Evolutionary conservation across 1,284 basidiomycete species (phyloP), one percentile per base, ranked within the genome.

Genomic region (Athelia sp.): DNA sequence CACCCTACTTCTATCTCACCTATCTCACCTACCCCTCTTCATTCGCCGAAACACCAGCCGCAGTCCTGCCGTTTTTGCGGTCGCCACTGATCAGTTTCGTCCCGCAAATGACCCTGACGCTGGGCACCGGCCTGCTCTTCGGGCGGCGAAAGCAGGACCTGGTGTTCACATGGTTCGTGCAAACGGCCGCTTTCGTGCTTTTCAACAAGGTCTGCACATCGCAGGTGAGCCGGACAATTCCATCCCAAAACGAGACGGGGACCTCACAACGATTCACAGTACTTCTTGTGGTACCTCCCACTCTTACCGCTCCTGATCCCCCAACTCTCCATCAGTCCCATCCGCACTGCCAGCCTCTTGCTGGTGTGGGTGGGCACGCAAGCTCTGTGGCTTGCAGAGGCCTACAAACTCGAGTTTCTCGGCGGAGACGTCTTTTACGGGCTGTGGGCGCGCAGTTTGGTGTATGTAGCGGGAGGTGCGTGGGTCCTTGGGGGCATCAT

Each of bases 141-240:
- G 81, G 84, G 6, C 70, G 75, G 47, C 68, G 67, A 40, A 69
- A 64, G 46, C 62, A 69, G 21, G 72, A 87, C 42, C 71, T 98
- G 3, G 77, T 84, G 3, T 87, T 94, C 54, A 79, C 90, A 2
- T 95, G 90, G 87, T 93, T 97, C 60, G 77, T 94, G 18, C 95
- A 98, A 68, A 99, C 97, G 0, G 78, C 82, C 43, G 72, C 81
- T 0, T 99, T 99, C 62, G 94, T 98, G 14, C 74, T 91, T 1
- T 95, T 98, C 75, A 99, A 99, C 69, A 97, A 98, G 71, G 97
- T 99, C 40, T 97, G 93, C 76, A 99, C 97, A 0, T 96, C 93
- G 1, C 93, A 96, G 76, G 91, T 90, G 56, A 52, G 81, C 70
- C 32, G n/a, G n/a, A n/a, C n/a, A 23, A 8, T 24, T 36, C 6